Evolutionary conservation across 192 early-diverging fungal species (phyloP), one percentile per base, ranked within the genome.

Genomic region (Coemansia sp.): DNA sequence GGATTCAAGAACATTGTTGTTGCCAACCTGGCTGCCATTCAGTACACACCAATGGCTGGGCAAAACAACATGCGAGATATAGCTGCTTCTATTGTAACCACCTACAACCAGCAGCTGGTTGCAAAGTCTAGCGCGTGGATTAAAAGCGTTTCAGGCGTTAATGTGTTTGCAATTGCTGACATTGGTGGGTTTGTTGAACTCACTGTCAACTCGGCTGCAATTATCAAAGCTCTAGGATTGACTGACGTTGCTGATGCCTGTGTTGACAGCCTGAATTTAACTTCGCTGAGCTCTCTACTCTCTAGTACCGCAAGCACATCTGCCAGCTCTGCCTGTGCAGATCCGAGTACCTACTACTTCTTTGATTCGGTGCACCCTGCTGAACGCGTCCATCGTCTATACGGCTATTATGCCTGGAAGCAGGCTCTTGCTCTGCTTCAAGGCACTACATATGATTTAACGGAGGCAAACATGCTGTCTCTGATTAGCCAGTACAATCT

Each of bases 1-100:
- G 69, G 69, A 2, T 71, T 66, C 59, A 55, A 59, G 30, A 64
- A 66, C 54, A 71, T 71, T 23, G 15, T 61, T 8, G 69, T 71
- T 1, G 30, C 55, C 59, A 66, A 66, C 43, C 4, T 71, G 40
- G 63, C 69, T 3, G 69, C 69, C 9, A 66, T 71, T 24, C 69
- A 71, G 57, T 61, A 58, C 46, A 66, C 69, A 9, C 69, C 69
- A 11, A 58, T 66, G 57, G 60, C 64, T 3, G 24, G 0, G 0
- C 13, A 17, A 0, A 39, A 18, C 7, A 43, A 59, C 24, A 41
- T 39, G 37, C 42, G 40, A 1, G 54, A 23, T 14, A 0, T 62
- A 13, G 55, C 64, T 1, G 24, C 15, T 13, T 15, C 9, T 0
- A 39, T 21, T 1, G 63, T 72, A 17, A 62, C 18, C 12, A 34